Base-by-base conservation (phyloP, 1,139 yeast genomes). In the Saccharomyces hybrid region DNA sequence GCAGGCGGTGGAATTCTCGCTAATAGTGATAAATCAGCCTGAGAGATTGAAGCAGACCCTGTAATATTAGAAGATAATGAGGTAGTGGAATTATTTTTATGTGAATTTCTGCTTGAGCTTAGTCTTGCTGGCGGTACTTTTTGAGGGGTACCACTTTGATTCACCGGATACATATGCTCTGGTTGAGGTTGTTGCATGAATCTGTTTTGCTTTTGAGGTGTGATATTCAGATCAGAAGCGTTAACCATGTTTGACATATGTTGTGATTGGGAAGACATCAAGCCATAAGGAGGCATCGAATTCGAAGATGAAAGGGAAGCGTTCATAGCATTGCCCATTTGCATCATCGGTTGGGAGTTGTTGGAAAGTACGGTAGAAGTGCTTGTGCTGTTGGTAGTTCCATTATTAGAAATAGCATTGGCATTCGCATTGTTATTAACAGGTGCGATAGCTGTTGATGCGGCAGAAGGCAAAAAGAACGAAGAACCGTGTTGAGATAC, bases 1-100 rank as follows among this genome's bases (percentile, higher is more conserved):
- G 96, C 96, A 3, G 98, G 98, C 1, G 97, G 96, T 41, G 96
- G 91, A 26, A 91, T 89, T 58, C 88, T 73, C 0, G 91, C 89
- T 50, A 86, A 72, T 50, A 85, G 72, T 1, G 89, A 83, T 59
- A 85, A 75, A 66, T 86, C 93, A 28, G 72, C 74, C 11, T 88
- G 89, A n/a, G 85, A 67, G 11, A 68, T 68, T n/a, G 67, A 56
- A 29, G 59, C 53, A 44, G 62, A 51, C 38, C 64, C 50, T 47
- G 59, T 50, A 46, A 56, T 52, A 52, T 53, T 55, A 31, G 56
- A 53, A 16, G 49, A 46, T 34, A 52, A 14, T 16, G 55, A 49
- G 3, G 50, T 28, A 7, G 42, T 46, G 9, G 56, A 50, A 20
- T 48, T 27, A 46, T 46, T 53, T 11, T 50, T 49, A 14, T 56